phyloP scores from a whole-genome alignment of 257 asterid species.

The Lithospermum erythrorhizon region DNA sequence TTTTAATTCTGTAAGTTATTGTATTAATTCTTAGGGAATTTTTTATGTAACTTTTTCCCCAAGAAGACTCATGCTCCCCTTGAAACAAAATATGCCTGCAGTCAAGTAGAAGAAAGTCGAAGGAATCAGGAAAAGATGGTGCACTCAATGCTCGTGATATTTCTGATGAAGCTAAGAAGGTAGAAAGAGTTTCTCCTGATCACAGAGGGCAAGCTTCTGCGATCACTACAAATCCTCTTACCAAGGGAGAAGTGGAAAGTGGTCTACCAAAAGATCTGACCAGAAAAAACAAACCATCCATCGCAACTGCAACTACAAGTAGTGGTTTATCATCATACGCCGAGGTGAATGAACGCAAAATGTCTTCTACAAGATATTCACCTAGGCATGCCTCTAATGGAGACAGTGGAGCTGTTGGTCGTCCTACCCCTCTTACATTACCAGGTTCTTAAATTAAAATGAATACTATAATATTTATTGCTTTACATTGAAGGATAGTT shows the following conservation, averaged over 20 bases:
- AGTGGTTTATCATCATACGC: slow-evolving; percentile 42
- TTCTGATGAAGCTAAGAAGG: slow-evolving; percentile 54
- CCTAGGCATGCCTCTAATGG: slow-evolving; percentile 51
- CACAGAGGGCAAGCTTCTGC: slow-evolving; percentile 43
- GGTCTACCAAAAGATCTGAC: slow-evolving; percentile 29
- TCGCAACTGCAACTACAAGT: slow-evolving; percentile 27
- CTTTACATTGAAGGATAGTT: not conserved
- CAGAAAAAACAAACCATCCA: slow-evolving; percentile 28
- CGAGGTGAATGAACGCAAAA: slow-evolving; percentile 44
- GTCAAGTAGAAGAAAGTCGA: slow-evolving; percentile 63
- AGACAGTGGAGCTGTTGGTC: slow-evolving; percentile 45
- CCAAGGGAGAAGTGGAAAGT: slow-evolving; percentile 46
- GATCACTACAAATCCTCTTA: slow-evolving; percentile 21
- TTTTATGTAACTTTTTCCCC: not conserved
- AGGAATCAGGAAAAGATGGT: slow-evolving; percentile 57
- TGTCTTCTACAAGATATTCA: slow-evolving; percentile 30
- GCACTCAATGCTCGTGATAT: slow-evolving; percentile 35
- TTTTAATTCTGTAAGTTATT: slow-evolving; percentile 42
- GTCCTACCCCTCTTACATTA: slow-evolving; percentile 51
- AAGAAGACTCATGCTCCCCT: not conserved
- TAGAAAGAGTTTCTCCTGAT: slow-evolving; percentile 41
- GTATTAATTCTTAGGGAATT: slow-evolving; percentile 3
- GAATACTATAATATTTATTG: slow-evolving; percentile 3
- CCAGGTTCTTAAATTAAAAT: slow-evolving; percentile 42
- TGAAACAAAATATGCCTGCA: slow-evolving; percentile 11